Evolutionary conservation across 192 early-diverging fungal species (phyloP).

Genomic region (Coemansia sp.): DNA sequence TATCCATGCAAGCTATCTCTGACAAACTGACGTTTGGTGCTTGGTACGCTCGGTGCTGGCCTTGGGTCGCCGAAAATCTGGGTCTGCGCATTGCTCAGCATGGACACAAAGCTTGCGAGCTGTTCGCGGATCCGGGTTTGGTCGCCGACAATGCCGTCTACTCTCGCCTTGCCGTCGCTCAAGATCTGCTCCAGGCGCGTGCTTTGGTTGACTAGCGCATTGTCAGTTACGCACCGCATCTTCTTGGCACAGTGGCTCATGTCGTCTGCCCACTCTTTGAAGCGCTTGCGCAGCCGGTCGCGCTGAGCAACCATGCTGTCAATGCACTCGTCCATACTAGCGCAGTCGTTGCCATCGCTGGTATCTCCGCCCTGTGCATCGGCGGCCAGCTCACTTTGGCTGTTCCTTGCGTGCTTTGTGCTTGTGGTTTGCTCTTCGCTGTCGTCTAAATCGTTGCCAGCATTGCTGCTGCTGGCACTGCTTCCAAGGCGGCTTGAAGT

Average conservation of each 20-base stretch:
- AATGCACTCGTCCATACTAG: constrained; percentile 24
- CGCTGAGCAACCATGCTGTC: constrained; percentile 33
- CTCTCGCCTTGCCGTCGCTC: constrained; percentile 24
- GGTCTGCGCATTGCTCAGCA: constrained; percentile 42
- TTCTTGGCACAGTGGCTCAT: constrained; percentile 20
- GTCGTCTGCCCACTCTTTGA: constrained; percentile 43
- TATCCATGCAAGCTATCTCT: not conserved
- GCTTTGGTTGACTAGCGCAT: constrained; percentile 52
- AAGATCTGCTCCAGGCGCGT: constrained; percentile 37
- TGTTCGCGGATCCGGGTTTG: constrained; percentile 36
- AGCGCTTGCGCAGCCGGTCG: constrained; percentile 44
- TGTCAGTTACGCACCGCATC: constrained; percentile 37
- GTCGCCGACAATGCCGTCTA: constrained; percentile 32
- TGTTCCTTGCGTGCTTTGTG: not conserved
- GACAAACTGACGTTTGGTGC: not conserved
- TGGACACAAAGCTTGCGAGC: constrained; percentile 41
- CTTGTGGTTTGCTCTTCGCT: not conserved
- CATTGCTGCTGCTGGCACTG: constrained; percentile 6
- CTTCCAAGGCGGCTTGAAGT: constrained; percentile 5
- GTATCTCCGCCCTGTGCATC: not conserved
- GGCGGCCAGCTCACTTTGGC: not conserved
- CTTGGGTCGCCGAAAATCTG: constrained; percentile 31
- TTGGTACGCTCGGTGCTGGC: not conserved
- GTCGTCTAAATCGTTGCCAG: not conserved
- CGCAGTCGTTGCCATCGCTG: not conserved